phyloP scores from a whole-genome alignment of 2,329 filamentous ascomycete genomes.

The Ascochyta koolunga region DNA sequence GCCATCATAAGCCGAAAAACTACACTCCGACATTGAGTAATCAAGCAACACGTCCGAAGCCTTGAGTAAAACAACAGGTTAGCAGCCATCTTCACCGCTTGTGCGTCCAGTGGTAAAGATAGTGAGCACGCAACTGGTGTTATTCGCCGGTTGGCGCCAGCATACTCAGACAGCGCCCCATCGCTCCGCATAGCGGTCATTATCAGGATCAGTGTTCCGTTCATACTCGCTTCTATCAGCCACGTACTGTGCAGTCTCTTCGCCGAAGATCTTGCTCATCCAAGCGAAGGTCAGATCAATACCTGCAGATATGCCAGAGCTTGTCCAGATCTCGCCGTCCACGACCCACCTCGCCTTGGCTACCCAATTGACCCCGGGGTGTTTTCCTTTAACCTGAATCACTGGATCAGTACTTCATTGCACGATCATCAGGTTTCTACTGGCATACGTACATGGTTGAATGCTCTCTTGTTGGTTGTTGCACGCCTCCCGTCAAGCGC shows the following conservation, averaged over 20 bases:
- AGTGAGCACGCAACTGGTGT: neutral
- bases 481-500: slow-evolving; percentile 65
- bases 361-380: slow-evolving; percentile 65
- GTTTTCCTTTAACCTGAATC: slow-evolving; percentile 51
- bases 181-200: slow-evolving; percentile 62
- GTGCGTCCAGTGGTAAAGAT: too few relatives aligned
- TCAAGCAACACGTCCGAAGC: too few relatives aligned
- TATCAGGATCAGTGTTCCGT: slow-evolving; percentile 56
- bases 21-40: too few relatives aligned
- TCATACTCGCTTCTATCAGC: slow-evolving; percentile 65
- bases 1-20: too few relatives aligned
- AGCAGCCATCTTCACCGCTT: too few relatives aligned
- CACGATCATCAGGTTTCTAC: neutral
- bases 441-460: slow-evolving; percentile 43
- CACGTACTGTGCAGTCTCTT: slow-evolving; percentile 55
- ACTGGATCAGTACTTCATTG: neutral
- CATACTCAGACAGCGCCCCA: slow-evolving; percentile 32
- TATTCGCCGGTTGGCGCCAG: neutral
- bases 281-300: slow-evolving; percentile 67
- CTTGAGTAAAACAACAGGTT: too few relatives aligned
- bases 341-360: slow-evolving; percentile 66
- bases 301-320: slow-evolving; percentile 67
- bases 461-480: slow-evolving; percentile 70
- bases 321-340: slow-evolving; percentile 71
- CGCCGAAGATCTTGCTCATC: slow-evolving; percentile 61